Conservation (phyloP, 176 grass and related monocot genomes). For the Avena insularis region DNA sequence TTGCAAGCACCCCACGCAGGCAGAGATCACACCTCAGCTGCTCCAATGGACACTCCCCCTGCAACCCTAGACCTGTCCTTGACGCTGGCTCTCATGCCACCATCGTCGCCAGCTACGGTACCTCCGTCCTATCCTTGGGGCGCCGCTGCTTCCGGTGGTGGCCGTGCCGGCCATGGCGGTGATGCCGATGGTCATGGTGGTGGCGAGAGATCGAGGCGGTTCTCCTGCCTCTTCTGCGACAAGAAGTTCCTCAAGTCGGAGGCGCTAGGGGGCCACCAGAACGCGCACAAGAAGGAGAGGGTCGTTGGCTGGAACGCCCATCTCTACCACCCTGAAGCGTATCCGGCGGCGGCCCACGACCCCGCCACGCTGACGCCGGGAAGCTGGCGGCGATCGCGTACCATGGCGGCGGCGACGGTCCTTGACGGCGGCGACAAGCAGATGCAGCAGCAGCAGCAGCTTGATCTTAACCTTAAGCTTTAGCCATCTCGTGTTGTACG, state of each 20-base stretch:
- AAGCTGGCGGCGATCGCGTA: not conserved
- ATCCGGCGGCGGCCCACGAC: not conserved
- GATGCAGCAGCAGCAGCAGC: constrained; percentile 11
- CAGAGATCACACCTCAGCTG: not conserved
- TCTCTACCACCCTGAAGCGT: not conserved
- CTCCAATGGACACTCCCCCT: not conserved
- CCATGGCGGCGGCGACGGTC: not conserved
- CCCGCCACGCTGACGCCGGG: not conserved
- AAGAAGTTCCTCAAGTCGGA: constrained; percentile 9
- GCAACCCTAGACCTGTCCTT: not conserved
- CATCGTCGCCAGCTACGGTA: not conserved
- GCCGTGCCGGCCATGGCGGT: not conserved
- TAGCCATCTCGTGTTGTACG: not conserved
- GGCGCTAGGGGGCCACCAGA: not conserved
- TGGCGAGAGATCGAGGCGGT: not conserved
- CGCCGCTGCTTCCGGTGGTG: not conserved
- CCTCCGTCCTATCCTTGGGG: not conserved
- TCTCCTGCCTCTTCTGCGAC: constrained; percentile 10
- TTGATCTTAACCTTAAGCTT: constrained; percentile 26
- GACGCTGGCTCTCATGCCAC: not conserved
- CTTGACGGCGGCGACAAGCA: not conserved
- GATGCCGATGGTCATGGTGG: not conserved
- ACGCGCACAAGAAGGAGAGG: constrained; percentile 4
- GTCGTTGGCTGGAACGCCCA: not conserved
- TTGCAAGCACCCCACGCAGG: not conserved